Evolutionary conservation across 1,284 basidiomycete species (phyloP).

Genomic region (Kwoniella shivajii): DNA sequence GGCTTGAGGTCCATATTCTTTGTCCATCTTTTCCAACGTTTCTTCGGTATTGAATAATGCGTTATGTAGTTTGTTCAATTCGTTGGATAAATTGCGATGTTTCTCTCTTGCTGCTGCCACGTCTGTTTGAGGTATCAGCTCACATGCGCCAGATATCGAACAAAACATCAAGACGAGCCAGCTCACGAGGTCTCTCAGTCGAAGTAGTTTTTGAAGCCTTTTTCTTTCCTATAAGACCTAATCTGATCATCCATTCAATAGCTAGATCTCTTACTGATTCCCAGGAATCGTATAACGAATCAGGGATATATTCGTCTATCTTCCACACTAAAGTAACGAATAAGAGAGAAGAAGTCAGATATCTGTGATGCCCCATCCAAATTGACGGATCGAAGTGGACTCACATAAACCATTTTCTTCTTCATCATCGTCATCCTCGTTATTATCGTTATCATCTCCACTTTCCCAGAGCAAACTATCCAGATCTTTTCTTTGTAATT

Average conservation of each 20-base stretch:
- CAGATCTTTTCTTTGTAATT: conserved; percentile 70
- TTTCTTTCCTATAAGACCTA: conserved; percentile 63
- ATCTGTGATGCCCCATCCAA: not conserved
- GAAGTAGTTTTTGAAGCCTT: conserved; percentile 19
- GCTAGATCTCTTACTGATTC: conserved; percentile 68
- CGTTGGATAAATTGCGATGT: conserved; percentile 51
- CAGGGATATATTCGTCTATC: conserved; percentile 82
- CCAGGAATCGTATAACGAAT: conserved; percentile 73
- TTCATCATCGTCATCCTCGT: conserved; percentile 27
- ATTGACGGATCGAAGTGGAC: not conserved
- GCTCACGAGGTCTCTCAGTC: conserved; percentile 45
- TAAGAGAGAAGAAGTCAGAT: not conserved
- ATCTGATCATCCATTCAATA: conserved; percentile 64
- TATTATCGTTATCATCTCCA: conserved; percentile 25
- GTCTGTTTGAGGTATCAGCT: too few relatives aligned
- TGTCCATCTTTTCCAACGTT: conserved; percentile 55
- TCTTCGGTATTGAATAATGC: conserved; percentile 31
- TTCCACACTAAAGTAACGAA: conserved; percentile 69
- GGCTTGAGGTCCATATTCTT: conserved; percentile 77
- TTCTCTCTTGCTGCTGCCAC: conserved; percentile 63
- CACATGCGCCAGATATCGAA: not conserved
- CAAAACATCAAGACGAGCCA: too few relatives aligned
- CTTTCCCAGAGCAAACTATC: conserved; percentile 68
- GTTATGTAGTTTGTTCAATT: conserved; percentile 53
- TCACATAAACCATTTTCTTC: conserved; percentile 25